phyloP scores from a whole-genome alignment of 2,329 filamentous ascomycete species.

The Pyrenophora graminea region DNA sequence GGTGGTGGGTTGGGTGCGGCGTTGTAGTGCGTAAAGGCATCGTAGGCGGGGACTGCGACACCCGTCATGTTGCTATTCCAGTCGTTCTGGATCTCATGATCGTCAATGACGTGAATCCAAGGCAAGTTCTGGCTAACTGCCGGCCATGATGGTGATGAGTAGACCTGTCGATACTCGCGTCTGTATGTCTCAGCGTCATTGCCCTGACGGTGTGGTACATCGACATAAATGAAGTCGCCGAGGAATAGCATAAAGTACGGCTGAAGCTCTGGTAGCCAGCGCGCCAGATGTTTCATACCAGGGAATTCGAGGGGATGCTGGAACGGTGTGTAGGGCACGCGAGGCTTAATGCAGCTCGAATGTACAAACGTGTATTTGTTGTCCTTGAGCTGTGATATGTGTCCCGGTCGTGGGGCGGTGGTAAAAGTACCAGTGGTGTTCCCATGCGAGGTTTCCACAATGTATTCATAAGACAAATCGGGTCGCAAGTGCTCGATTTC shows the following conservation, averaged over 20 bases:
- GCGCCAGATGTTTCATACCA: constrained; percentile 76
- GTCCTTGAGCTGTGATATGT: constrained; percentile 60
- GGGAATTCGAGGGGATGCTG: constrained; percentile 81
- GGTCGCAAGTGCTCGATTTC: constrained; percentile 69
- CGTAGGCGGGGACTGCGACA: constrained; percentile 76
- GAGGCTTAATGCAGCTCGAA: constrained; percentile 88
- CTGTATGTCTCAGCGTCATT: constrained; percentile 75
- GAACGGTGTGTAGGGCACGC: constrained; percentile 86
- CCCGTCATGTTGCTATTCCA: constrained; percentile 83
- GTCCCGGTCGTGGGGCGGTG: constrained; percentile 72
- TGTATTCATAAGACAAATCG: constrained; percentile 80
- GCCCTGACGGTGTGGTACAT: constrained; percentile 82
- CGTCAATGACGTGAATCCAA: constrained; percentile 96
- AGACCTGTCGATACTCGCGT: constrained; percentile 92
- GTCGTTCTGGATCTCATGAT: constrained; percentile 95
- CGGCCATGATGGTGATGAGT: constrained; percentile 90
- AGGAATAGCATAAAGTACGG: constrained; percentile 75
- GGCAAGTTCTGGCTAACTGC: constrained; percentile 77
- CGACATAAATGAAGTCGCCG: constrained; percentile 87
- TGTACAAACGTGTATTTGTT: constrained; percentile 87
- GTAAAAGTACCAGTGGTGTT: constrained; percentile 83
- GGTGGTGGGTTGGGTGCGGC: constrained; percentile 79
- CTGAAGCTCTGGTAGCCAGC: constrained; percentile 70
- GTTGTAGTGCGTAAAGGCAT: constrained; percentile 88
- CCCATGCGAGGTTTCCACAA: constrained; percentile 68